A percentile compares a stretch with the other conserved stretches of the same genome.
These are phyloP conservation scores for Rusavskia elegans DNA, from an alignment of 495 filamentous ascomycete species.

Conservation along the genomic window DNA sequence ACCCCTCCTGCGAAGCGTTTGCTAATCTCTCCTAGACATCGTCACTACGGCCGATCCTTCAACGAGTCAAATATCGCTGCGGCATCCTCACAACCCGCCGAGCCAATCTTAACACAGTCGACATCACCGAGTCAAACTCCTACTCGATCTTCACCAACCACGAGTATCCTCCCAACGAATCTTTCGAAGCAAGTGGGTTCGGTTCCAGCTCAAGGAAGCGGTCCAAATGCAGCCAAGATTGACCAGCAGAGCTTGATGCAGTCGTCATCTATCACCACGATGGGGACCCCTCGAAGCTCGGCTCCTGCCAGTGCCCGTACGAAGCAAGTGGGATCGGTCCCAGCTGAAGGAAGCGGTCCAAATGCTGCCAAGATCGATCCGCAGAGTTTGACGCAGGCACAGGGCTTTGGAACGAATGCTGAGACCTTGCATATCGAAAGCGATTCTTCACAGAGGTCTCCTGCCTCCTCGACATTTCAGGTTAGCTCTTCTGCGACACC, in stretches of 20 bases:
- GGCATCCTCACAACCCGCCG: neutral
- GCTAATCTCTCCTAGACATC: constrained; percentile 4
- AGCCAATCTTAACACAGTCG: neutral
- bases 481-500: too few relatives aligned
- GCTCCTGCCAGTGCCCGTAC: neutral
- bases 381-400: neutral
- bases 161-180: neutral
- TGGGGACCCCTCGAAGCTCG: neutral
- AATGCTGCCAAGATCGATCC: neutral
- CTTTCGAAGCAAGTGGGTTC: neutral
- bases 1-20: neutral
- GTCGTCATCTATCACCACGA: neutral
- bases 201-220: neutral
- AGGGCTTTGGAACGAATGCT: too few relatives aligned
- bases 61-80: constrained; percentile 3
- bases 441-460: too few relatives aligned
- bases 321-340: constrained; percentile 3
- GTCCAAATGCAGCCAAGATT: neutral
- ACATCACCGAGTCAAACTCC: neutral
- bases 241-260: neutral
- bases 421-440: neutral
- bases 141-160: neutral
- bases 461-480: too few relatives aligned
- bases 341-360: neutral
- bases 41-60: neutral